Conservation (phyloP, 768 basidiomycete genomes). For the Cyathus striatus region DNA sequence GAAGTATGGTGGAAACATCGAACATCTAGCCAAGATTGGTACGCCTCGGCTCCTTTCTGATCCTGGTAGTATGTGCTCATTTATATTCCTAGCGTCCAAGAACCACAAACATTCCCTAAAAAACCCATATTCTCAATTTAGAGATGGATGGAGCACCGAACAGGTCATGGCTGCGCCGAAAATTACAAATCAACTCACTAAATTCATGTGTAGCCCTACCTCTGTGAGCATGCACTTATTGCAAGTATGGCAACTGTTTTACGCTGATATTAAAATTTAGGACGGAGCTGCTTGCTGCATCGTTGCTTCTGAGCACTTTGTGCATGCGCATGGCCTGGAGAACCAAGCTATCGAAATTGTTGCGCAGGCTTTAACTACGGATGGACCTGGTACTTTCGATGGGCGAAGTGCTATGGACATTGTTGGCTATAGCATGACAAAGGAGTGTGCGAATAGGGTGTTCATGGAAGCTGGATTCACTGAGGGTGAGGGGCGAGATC, state of each 20-base stretch:
- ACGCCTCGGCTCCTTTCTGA: slow-evolving; percentile 8
- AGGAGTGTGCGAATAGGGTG: slow-evolving; percentile 59
- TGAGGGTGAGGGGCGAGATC: slow-evolving; percentile 57
- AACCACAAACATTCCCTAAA: slow-evolving; percentile 79
- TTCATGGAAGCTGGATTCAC: slow-evolving; percentile 69
- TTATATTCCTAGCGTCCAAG: slow-evolving; percentile 56
- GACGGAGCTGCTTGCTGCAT: slow-evolving; percentile 76
- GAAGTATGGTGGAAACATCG: slow-evolving; percentile 63
- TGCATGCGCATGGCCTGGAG: slow-evolving; percentile 64
- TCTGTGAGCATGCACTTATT: slow-evolving; percentile 37
- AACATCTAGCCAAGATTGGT: slow-evolving; percentile 78
- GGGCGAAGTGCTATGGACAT: slow-evolving; percentile 71
- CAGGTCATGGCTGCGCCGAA: slow-evolving; percentile 62
- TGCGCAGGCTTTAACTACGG: slow-evolving; percentile 60
- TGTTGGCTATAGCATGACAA: slow-evolving; percentile 77
- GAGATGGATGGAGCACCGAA: slow-evolving; percentile 70
- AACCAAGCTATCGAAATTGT: slow-evolving; percentile 88
- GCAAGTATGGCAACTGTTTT: slow-evolving; percentile 1
- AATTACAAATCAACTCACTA: slow-evolving; percentile 70
- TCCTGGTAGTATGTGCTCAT: slow-evolving; percentile 28
- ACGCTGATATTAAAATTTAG: slow-evolving; percentile 26
- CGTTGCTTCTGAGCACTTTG: slow-evolving; percentile 75
- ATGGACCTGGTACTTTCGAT: slow-evolving; percentile 60
- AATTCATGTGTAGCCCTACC: slow-evolving; percentile 86
- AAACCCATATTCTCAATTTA: slow-evolving; percentile 86